Base-by-base conservation (phyloP, 768 basidiomycete species). In the Pleurotus pulmonarius region DNA sequence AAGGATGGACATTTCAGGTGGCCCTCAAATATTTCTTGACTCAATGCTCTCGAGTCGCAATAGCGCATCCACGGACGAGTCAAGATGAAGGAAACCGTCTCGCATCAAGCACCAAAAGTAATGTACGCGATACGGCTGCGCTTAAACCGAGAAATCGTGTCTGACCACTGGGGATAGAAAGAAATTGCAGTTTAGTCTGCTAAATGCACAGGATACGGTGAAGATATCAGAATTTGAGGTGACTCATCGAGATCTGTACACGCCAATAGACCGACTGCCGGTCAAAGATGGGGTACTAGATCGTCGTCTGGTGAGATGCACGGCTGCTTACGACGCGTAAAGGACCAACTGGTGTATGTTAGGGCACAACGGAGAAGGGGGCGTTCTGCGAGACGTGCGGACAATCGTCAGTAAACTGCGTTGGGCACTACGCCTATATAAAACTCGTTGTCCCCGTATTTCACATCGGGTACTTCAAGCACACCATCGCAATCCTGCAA, bases 351-450 rank as follows among this genome's bases (percentile, higher is more conserved):
- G 18, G 56, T 20, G 18, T 52, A 46, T 49, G 26, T 61, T n/a
- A 97, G 95, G 97, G 97, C 43, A 96, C 94, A 3, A 92, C 92
- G 40, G 94, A 97, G 68, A 98, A 98, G 76, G 83, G 78, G 57
- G 83, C 89, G 24, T 89, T 87, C 66, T 99, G 97, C 72, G 92
- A 95, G 70, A 99, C 97, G 0, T 99, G 97, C 65, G 93, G 93
- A 7, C 83, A 94, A 60, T 86, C 83, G 15, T 87, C 92, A 25
- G 90, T 94, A 2, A 93, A 97, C 59, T 99, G 97, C 67, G 95
- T 97, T 20, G 97, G 97, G 1, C 97, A 99, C 70, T 98, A 97
- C 69, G 95, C 95, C 4, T 98, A 98, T 73, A 98, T 99, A 75
- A 98, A 97, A 71, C 81, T 99, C 43, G 86, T 89, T 29, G 86